Evolutionary conservation across 441 rosid genomes (phyloP).

Genomic region (Monsonia emarginata): DNA sequence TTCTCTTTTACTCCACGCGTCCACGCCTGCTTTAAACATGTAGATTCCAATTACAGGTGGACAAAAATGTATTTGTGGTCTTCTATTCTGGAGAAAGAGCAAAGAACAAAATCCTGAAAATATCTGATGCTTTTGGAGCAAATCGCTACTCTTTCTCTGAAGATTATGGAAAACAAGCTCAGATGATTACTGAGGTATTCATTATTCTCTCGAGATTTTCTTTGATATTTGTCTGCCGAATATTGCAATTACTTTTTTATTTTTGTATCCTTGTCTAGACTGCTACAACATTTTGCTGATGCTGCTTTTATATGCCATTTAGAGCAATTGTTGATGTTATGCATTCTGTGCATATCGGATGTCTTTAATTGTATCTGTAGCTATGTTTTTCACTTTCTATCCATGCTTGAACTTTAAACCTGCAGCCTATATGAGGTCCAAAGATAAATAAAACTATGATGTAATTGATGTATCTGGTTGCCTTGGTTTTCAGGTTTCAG

Average conservation of each 20-base stretch:
- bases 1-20: conserved; percentile 6
- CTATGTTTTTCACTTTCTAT: neutral
- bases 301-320: neutral
- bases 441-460: neutral
- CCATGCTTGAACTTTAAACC: neutral
- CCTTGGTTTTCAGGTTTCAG: conserved; percentile 47
- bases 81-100: conserved; percentile 38
- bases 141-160: conserved; percentile 33
- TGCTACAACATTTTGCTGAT: neutral
- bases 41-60: conserved; percentile 25
- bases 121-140: conserved; percentile 48
- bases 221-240: neutral
- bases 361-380: neutral
- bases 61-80: conserved; percentile 37
- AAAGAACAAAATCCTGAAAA: conserved; percentile 34
- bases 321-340: neutral
- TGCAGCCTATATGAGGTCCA: neutral
- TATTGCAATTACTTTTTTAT: neutral
- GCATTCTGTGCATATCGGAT: neutral
- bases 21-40: neutral
- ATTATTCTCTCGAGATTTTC: neutral
- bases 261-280: neutral
- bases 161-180: conserved; percentile 31
- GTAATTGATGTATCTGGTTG: neutral
- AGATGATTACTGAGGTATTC: conserved; percentile 32